A percentile compares a stretch with the other conserved stretches of the same genome.
These are phyloP conservation scores for Aspergillus quadrilineatus DNA, from an alignment of 2,329 filamentous ascomycete genomes.

Conservation along the genomic window DNA sequence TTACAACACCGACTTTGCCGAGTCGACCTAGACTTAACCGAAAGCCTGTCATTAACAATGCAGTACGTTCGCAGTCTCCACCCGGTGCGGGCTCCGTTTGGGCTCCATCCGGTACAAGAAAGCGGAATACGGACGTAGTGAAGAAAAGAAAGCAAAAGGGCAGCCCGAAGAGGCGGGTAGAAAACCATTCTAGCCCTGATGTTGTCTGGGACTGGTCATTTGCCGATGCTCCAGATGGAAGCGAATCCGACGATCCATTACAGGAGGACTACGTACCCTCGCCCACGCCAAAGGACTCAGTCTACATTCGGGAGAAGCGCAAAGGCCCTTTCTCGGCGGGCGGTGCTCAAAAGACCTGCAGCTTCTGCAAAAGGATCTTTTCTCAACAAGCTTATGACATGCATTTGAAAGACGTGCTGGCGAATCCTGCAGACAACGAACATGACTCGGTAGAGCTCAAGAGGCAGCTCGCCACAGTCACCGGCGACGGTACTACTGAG, in stretches of 20 bases:
- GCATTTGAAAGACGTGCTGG: slow-evolving; percentile 12
- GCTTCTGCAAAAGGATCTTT: slow-evolving; percentile 15
- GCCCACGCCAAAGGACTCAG: slow-evolving; percentile 26
- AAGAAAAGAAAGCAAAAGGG: slow-evolving; percentile 24
- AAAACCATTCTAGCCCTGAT: slow-evolving; percentile 30
- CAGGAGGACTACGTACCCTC: slow-evolving; percentile 36
- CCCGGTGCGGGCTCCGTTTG: slow-evolving; percentile 39
- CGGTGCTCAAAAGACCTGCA: slow-evolving; percentile 12
- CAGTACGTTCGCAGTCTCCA: slow-evolving; percentile 32
- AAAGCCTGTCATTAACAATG: slow-evolving; percentile 9
- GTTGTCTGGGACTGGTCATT: slow-evolving; percentile 38
- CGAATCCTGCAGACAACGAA: slow-evolving; percentile 11
- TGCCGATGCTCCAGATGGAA: slow-evolving; percentile 32
- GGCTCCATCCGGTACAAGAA: slow-evolving; percentile 31
- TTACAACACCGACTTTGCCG: slow-evolving; percentile 25
- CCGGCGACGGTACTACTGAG: slow-evolving; percentile 10
- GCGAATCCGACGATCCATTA: slow-evolving; percentile 46
- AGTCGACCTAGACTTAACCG: slow-evolving; percentile 19
- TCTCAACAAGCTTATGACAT: slow-evolving; percentile 12
- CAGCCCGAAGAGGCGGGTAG: slow-evolving; percentile 23
- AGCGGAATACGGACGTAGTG: slow-evolving; percentile 23
- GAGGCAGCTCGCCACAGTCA: slow-evolving; percentile 7
- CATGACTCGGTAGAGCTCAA: slow-evolving; percentile 15
- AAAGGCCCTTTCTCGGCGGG: slow-evolving; percentile 6
- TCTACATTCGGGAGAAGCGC: slow-evolving; percentile 26